These are phyloP conservation scores for Hypoxylon rickii DNA, from an alignment of 495 filamentous ascomycete species.

Conservation along the genomic window DNA sequence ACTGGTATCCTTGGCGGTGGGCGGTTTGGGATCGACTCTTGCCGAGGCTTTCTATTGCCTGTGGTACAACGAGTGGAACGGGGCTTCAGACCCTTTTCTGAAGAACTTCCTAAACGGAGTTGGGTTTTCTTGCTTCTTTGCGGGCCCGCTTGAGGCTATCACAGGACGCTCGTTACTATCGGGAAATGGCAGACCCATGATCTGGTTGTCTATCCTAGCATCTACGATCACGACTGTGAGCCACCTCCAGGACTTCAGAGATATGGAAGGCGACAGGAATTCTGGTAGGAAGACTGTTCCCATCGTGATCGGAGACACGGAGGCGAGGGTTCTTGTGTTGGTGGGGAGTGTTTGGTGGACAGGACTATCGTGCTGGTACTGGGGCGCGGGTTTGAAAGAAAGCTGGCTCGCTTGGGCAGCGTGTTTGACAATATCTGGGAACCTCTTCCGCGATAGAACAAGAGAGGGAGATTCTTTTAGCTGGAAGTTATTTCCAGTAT, in stretches of 20 bases:
- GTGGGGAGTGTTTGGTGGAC: neutral
- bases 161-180: constrained; percentile 2
- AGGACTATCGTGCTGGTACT: neutral
- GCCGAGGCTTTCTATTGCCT: constrained; percentile 46
- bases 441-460: neutral
- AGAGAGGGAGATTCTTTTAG: neutral
- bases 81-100: constrained; percentile 38
- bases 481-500: neutral
- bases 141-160: constrained; percentile 20
- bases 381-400: neutral
- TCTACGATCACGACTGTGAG: constrained; percentile 47
- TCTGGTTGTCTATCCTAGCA: constrained; percentile 47
- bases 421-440: neutral
- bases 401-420: neutral
- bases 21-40: constrained; percentile 29
- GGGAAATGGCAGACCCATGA: constrained; percentile 15
- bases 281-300: constrained; percentile 45
- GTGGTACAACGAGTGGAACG: constrained; percentile 55
- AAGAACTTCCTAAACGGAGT: constrained; percentile 49
- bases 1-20: neutral
- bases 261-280: constrained; percentile 46
- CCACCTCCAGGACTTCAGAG: constrained; percentile 51
- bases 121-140: constrained; percentile 40
- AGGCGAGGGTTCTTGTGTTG: neutral
- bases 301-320: constrained; percentile 44